Percentiles rank a stretch among this genome's conserved stretches.
Conservation (phyloP, 768 basidiomycete species). For the Suillus hirtellus region DNA sequence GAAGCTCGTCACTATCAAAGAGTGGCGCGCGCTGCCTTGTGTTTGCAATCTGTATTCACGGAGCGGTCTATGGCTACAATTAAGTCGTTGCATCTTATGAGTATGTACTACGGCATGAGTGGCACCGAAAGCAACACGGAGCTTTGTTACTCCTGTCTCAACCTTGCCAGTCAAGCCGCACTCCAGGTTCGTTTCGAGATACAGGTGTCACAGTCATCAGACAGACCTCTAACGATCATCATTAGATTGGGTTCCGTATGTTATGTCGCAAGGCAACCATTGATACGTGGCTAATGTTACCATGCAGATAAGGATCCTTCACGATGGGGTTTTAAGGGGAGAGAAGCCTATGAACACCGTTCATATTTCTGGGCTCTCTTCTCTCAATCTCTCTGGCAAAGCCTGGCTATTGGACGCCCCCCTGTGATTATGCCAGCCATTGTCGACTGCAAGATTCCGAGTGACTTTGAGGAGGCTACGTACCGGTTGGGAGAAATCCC, state of each 20-base stretch:
- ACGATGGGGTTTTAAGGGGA: slow-evolving; percentile 49
- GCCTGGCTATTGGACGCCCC: slow-evolving; percentile 49
- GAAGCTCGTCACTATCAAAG: slow-evolving; percentile 55
- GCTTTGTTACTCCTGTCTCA: slow-evolving; percentile 45
- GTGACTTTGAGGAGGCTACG: slow-evolving; percentile 44
- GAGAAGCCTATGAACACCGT: slow-evolving; percentile 53
- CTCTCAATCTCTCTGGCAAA: slow-evolving; percentile 52
- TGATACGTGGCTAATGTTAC: slow-evolving; percentile 14
- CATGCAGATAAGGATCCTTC: slow-evolving; percentile 48
- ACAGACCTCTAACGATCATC: background rate
- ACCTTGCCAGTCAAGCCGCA: slow-evolving; percentile 49
- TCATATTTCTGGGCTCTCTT: slow-evolving; percentile 58
- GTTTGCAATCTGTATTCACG: slow-evolving; percentile 45
- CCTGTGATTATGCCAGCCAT: slow-evolving; percentile 43
- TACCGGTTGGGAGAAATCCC: slow-evolving; percentile 46
- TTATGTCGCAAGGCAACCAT: background rate
- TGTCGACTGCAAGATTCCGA: slow-evolving; percentile 49
- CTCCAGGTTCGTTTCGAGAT: slow-evolving; percentile 39
- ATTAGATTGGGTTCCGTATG: slow-evolving; percentile 20
- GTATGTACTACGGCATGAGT: slow-evolving; percentile 54
- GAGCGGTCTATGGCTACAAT: slow-evolving; percentile 48
- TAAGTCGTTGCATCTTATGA: slow-evolving; percentile 53
- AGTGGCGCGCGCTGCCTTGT: slow-evolving; percentile 46
- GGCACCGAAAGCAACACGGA: slow-evolving; percentile 52
- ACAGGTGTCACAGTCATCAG: background rate